Evolutionary conservation across 345 rosid species (phyloP).

Genomic region (Salix brachista): DNA sequence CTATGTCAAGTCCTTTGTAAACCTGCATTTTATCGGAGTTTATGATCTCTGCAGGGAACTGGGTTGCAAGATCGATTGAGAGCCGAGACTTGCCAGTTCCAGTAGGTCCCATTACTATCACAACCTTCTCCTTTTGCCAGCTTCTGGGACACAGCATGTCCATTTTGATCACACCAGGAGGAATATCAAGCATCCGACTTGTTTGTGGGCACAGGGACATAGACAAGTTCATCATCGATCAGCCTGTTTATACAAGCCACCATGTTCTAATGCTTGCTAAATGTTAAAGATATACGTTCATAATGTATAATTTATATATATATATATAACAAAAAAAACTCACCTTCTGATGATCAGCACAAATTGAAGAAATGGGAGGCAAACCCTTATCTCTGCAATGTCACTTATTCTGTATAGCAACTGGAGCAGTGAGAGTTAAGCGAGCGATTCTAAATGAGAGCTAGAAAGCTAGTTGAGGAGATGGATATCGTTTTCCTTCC

Average conservation of each 20-base stretch:
- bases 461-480: too few species aligned
- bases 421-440: too few species aligned
- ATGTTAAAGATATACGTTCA: too few species aligned
- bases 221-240: conserved; percentile 30
- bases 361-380: too few species aligned
- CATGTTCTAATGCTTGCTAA: too few species aligned
- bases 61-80: conserved; percentile 67
- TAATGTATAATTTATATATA: too few species aligned
- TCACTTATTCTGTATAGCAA: too few species aligned
- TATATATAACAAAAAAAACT: too few species aligned
- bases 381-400: too few species aligned
- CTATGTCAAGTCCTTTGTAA: conserved; percentile 55
- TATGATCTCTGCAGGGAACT: conserved; percentile 58
- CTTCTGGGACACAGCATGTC: not conserved
- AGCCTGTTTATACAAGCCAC: not conserved
- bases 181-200: conserved; percentile 25
- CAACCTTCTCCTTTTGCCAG: conserved; percentile 55
- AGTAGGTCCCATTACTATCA: conserved; percentile 71
- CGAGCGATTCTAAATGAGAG: too few species aligned
- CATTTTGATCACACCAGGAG: not conserved
- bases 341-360: too few species aligned
- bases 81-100: conserved; percentile 84
- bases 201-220: conserved; percentile 36
- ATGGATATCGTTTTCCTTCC: too few species aligned
- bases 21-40: conserved; percentile 79